phyloP scores from a whole-genome alignment of 1,139 yeast genomes.

The Geotrichum armillariae region DNA sequence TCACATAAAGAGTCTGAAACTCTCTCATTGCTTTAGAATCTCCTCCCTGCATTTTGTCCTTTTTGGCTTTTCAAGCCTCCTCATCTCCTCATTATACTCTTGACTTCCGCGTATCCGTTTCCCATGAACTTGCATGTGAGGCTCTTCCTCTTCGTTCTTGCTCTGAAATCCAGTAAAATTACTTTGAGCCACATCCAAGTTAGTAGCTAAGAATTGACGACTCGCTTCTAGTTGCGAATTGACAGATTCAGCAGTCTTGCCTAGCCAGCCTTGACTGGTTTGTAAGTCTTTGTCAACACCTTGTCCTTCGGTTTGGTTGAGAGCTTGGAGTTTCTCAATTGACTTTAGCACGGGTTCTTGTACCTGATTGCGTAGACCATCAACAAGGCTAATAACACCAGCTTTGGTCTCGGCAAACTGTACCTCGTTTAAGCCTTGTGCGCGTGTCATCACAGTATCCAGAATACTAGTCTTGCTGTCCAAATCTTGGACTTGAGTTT shows the following conservation, averaged over 20 bases:
- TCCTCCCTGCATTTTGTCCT: neutral
- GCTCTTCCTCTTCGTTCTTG: neutral
- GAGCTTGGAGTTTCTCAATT: neutral
- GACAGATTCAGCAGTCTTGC: neutral
- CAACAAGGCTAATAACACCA: neutral
- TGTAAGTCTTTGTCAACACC: neutral
- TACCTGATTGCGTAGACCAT: neutral
- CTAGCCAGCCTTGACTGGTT: neutral
- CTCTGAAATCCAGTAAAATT: neutral
- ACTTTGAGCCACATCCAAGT: neutral
- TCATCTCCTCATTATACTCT: slow-evolving; percentile 4
- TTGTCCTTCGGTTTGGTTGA: neutral
- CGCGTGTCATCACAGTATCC: neutral
- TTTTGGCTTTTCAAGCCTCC: neutral
- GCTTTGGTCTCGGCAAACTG: neutral
- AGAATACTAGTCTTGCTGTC: neutral
- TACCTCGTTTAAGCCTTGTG: neutral
- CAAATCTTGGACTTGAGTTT: neutral
- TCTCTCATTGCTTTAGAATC: too few relatives aligned
- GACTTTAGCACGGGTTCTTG: slow-evolving; percentile 2
- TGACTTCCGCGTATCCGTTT: neutral
- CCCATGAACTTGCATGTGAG: neutral
- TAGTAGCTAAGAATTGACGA: neutral
- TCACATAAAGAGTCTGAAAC: too few relatives aligned
- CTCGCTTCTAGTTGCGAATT: neutral